Percentiles rank a stretch among this genome's conserved stretches.
These are phyloP conservation scores for Nemophila menziesii DNA, from an alignment of 257 asterid genomes.

Conservation along the genomic window DNA sequence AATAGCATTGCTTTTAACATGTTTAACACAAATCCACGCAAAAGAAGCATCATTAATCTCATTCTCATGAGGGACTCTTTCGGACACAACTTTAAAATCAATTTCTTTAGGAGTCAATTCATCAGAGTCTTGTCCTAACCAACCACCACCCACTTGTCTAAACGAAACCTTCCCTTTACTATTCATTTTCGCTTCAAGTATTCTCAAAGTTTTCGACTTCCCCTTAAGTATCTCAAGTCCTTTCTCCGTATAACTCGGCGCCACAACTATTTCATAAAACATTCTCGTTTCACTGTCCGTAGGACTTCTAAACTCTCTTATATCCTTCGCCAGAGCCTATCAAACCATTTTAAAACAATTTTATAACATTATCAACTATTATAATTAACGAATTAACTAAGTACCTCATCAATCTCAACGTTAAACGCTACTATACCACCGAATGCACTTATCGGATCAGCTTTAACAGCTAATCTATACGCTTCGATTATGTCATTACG, in stretches of 20 bases:
- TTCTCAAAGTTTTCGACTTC: constrained; percentile 86
- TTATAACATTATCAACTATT: not conserved
- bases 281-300: constrained; percentile 81
- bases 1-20: constrained; percentile 93
- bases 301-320: constrained; percentile 91
- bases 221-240: constrained; percentile 95
- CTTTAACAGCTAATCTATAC: constrained; percentile 87
- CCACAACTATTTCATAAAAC: constrained; percentile 92
- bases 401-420: constrained; percentile 95
- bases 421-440: constrained; percentile 99
- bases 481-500: constrained; percentile 76
- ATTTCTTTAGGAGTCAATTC: constrained; percentile 78
- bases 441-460: constrained; percentile 97
- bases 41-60: constrained; percentile 72
- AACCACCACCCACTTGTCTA: constrained; percentile 96
- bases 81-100: constrained; percentile 53
- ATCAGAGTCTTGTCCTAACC: constrained; percentile 96
- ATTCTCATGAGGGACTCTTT: constrained; percentile 47
- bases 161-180: constrained; percentile 68
- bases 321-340: constrained; percentile 83
- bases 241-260: constrained; percentile 69
- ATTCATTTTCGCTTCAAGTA: constrained; percentile 79
- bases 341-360: constrained; percentile 2
- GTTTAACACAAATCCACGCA: constrained; percentile 95
- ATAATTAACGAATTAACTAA: constrained; percentile 2